phyloP scores from a whole-genome alignment of 2,329 filamentous ascomycete genomes.

The Boeremia lycopersici region DNA sequence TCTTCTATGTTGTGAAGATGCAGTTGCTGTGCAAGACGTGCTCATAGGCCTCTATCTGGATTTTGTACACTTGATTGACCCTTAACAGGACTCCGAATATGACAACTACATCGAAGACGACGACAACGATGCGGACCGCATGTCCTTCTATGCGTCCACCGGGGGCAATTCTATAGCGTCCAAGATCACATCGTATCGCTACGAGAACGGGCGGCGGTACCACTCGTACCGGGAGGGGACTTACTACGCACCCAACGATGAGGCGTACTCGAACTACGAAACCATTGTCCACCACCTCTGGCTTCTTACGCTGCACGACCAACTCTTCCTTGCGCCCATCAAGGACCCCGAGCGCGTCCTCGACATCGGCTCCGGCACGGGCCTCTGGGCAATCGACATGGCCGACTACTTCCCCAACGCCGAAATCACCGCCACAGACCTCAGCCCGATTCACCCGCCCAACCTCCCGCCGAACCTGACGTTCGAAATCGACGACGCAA shows the following conservation, averaged over 20 bases:
- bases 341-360: conserved; percentile 36
- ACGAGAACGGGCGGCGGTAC: conserved; percentile 46
- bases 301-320: conserved; percentile 44
- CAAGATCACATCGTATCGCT: conserved; percentile 48
- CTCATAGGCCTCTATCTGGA: too few relatives aligned
- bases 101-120: conserved; percentile 30
- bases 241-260: conserved; percentile 46
- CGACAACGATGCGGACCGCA: conserved; percentile 32
- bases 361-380: conserved; percentile 45
- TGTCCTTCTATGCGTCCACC: conserved; percentile 33
- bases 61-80: not conserved
- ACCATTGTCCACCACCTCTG: conserved; percentile 43
- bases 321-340: conserved; percentile 44
- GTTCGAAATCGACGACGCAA: conserved; percentile 55
- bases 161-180: conserved; percentile 48
- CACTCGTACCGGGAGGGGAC: conserved; percentile 43
- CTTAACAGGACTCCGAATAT: conserved; percentile 32
- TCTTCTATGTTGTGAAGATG: too few relatives aligned
- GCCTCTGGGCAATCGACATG: conserved; percentile 47
- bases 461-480: conserved; percentile 49
- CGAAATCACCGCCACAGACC: conserved; percentile 45
- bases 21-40: too few relatives aligned
- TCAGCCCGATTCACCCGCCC: conserved; percentile 43
- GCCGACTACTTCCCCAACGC: conserved; percentile 45
- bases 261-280: conserved; percentile 35